A percentile compares a stretch with the other conserved stretches of the same genome.
Conservation (phyloP, 441 rosid genomes). For the Populus hybrid region DNA sequence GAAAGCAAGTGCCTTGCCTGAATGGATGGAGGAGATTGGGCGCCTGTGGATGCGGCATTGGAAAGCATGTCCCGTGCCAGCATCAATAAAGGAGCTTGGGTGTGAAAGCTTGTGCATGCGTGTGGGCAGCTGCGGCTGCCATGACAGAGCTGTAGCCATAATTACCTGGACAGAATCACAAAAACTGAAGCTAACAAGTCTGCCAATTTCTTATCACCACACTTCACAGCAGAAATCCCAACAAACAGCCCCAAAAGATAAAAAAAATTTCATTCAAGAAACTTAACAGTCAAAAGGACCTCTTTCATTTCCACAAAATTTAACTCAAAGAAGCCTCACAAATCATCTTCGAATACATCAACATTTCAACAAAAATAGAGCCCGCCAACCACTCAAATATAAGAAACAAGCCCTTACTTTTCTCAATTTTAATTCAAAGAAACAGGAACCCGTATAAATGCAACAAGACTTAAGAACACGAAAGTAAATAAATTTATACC, state of each 20-base stretch:
- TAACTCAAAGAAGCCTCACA: neutral
- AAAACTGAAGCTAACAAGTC: neutral
- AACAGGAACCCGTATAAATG: neutral
- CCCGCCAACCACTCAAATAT: neutral
- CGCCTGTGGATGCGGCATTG: neutral
- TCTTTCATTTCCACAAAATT: neutral
- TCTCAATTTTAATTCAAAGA: neutral
- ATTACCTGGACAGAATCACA: neutral
- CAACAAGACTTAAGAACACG: neutral
- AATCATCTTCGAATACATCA: neutral
- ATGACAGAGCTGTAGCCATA: conserved; percentile 18
- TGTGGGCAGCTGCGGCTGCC: conserved; percentile 9
- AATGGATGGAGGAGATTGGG: conserved; percentile 32
- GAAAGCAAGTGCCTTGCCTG: neutral
- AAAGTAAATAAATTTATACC: neutral
- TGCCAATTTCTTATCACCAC: neutral
- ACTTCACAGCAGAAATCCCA: neutral
- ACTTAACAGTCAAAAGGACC: neutral
- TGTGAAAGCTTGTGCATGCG: neutral
- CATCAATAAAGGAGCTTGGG: neutral
- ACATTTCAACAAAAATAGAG: neutral
- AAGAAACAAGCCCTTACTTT: neutral
- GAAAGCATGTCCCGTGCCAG: conserved; percentile 19
- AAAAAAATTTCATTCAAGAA: neutral
- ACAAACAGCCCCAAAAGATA: neutral